Evolutionary conservation across 768 basidiomycete species (phyloP).

Genomic region (Termitomyces sp.): DNA sequence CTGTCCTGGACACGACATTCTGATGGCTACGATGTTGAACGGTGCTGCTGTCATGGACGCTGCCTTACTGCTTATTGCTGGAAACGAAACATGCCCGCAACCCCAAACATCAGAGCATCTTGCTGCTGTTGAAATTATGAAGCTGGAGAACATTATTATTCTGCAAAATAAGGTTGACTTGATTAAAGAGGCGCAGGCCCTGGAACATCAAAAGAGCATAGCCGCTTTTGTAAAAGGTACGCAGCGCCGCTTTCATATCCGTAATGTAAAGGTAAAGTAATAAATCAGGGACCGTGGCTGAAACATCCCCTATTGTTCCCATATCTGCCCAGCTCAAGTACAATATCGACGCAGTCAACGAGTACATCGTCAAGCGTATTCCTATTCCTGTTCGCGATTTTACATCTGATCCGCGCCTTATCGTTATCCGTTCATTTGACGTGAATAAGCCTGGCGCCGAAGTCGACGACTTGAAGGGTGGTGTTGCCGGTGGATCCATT

Average conservation of each 20-base stretch:
- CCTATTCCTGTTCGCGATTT: constrained; percentile 95
- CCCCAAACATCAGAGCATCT: constrained; percentile 99
- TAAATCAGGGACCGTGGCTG: constrained; percentile 88
- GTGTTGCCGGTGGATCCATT: constrained; percentile 96
- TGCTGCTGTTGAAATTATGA: constrained; percentile 99
- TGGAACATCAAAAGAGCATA: constrained; percentile 96
- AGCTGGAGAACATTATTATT: constrained; percentile 95
- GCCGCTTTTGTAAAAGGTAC: constrained; percentile 90
- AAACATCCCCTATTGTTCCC: constrained; percentile 95
- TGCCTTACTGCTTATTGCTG: constrained; percentile 90
- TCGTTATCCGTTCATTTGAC: constrained; percentile 98
- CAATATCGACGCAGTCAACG: constrained; percentile 99
- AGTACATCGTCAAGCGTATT: constrained; percentile 96
- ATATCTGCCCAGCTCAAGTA: constrained; percentile 98
- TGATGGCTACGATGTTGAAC: constrained; percentile 99
- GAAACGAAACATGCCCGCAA: constrained; percentile 98
- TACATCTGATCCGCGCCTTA: constrained; percentile 83
- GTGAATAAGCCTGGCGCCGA: constrained; percentile 99
- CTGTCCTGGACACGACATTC: constrained; percentile 96
- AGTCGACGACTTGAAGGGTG: constrained; percentile 95
- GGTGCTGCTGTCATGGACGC: constrained; percentile 99
- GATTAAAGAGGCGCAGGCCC: constrained; percentile 90
- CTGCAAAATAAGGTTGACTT: constrained; percentile 98
- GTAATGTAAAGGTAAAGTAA: neutral
- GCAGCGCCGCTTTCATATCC: constrained; percentile 11